These are phyloP conservation scores for Piper betle DNA, from an alignment of 164 flowering plant genomes.

Conservation along the genomic window DNA sequence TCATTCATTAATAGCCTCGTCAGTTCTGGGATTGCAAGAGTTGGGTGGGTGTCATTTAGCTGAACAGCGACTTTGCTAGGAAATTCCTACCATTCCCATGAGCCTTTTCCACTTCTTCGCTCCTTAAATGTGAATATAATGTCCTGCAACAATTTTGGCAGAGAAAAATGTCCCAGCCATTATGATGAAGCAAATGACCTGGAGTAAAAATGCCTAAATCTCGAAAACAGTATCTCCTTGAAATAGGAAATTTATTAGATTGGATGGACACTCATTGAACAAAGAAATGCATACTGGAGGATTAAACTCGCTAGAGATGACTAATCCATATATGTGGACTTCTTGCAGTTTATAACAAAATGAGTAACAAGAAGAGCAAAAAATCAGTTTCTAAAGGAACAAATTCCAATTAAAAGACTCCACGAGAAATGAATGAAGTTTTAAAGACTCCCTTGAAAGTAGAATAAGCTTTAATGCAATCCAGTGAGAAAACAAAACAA, in stretches of 20 bases:
- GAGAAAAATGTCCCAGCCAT: neutral
- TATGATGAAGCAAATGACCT: neutral
- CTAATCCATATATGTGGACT: too few relatives aligned
- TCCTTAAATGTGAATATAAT: conserved; percentile 86
- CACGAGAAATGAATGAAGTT: too few relatives aligned
- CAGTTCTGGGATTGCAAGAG: conserved; percentile 93
- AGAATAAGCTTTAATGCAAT: too few relatives aligned
- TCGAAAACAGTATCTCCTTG: neutral
- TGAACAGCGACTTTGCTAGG: conserved; percentile 89
- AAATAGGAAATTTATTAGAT: too few relatives aligned
- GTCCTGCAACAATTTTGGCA: conserved; percentile 44
- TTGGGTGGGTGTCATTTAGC: conserved; percentile 97
- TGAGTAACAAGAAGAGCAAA: too few relatives aligned
- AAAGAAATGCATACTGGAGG: neutral
- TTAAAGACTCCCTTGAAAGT: too few relatives aligned
- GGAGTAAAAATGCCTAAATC: neutral
- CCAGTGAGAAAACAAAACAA: too few relatives aligned
- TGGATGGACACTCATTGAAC: neutral
- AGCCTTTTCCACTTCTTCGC: conserved; percentile 39
- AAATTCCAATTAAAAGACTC: too few relatives aligned
- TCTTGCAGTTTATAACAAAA: too few relatives aligned
- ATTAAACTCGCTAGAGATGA: neutral
- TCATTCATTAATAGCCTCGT: conserved; percentile 92
- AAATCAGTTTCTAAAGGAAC: too few relatives aligned
- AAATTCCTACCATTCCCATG: conserved; percentile 72